Percentiles rank a stretch among this genome's conserved stretches.
These are phyloP conservation scores for Cylindrodendrum hubeiense DNA, from an alignment of 2,329 filamentous ascomycete species.

Conservation along the genomic window DNA sequence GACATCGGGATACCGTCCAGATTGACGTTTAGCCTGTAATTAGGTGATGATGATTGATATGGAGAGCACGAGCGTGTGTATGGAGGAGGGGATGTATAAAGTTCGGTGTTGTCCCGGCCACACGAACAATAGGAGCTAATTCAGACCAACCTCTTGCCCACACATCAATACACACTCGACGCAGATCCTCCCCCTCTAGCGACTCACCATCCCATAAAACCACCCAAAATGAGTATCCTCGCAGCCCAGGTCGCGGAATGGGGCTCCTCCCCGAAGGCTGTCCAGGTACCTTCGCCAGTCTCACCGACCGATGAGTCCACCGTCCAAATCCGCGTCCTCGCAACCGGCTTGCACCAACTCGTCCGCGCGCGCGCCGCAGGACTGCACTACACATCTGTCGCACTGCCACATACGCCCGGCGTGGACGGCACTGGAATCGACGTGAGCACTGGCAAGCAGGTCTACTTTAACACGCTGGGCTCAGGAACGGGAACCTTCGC, in stretches of 20 bases:
- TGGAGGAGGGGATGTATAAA: constrained; percentile 2
- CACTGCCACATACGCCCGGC: constrained; percentile 64
- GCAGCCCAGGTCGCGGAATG: constrained; percentile 56
- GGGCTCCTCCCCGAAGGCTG: constrained; percentile 45
- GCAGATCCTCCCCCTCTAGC: neutral
- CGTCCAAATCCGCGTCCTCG: constrained; percentile 64
- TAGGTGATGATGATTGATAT: constrained; percentile 10
- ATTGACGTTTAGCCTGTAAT: neutral
- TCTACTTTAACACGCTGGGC: constrained; percentile 59
- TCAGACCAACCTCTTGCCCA: neutral
- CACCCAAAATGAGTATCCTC: constrained; percentile 46
- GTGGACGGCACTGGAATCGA: constrained; percentile 65
- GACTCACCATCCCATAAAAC: neutral
- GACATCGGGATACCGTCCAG: constrained; percentile 11
- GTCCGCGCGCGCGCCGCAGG: constrained; percentile 66
- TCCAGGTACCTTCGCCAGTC: constrained; percentile 51
- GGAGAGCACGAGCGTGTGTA: neutral
- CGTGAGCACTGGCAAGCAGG: constrained; percentile 57
- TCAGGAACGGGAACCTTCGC: constrained; percentile 58
- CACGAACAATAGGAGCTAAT: neutral
- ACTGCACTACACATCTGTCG: constrained; percentile 64
- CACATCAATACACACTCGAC: neutral
- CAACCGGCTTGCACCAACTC: constrained; percentile 64
- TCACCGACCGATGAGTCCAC: constrained; percentile 50
- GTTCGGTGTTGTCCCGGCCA: neutral